Conservation (phyloP, 2,329 filamentous ascomycete genomes). For the Talaromyces pinophilus region DNA sequence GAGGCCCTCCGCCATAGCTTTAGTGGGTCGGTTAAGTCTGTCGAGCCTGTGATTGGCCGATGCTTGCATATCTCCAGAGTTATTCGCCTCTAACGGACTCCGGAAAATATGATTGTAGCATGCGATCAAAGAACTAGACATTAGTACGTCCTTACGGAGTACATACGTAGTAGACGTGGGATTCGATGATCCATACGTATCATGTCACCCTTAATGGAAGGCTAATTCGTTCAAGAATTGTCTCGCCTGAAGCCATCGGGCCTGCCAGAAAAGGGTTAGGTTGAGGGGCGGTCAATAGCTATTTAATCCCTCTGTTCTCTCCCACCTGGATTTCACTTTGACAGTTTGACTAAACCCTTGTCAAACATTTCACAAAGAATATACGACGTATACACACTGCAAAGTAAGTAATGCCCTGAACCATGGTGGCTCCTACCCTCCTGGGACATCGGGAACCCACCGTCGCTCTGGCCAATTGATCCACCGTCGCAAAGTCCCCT, state of each 20-base stretch:
- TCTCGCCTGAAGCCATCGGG: conserved; percentile 10
- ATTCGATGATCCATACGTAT: neutral
- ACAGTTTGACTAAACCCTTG: neutral
- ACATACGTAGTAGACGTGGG: neutral
- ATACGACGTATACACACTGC: neutral
- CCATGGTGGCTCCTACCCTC: conserved; percentile 7
- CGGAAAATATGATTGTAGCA: neutral
- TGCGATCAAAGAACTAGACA: neutral
- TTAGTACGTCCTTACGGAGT: too few species aligned
- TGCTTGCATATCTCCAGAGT: neutral
- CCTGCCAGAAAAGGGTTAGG: conserved; percentile 5
- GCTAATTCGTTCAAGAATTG: neutral
- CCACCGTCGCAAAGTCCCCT: neutral
- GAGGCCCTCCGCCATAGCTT: neutral
- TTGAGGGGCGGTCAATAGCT: neutral
- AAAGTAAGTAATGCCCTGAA: neutral
- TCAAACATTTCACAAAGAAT: neutral
- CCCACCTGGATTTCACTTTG: neutral
- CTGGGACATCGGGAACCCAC: neutral
- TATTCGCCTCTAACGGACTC: conserved; percentile 6
- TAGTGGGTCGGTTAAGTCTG: neutral
- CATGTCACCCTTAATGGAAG: neutral
- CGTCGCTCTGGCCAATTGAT: neutral
- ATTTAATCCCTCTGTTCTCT: conserved; percentile 11
- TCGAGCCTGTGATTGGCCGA: neutral